Percentiles rank a stretch among this genome's conserved stretches.
phyloP scores from a whole-genome alignment of 2,329 filamentous ascomycete species.

The Scopulariopsis brevicaulis region DNA sequence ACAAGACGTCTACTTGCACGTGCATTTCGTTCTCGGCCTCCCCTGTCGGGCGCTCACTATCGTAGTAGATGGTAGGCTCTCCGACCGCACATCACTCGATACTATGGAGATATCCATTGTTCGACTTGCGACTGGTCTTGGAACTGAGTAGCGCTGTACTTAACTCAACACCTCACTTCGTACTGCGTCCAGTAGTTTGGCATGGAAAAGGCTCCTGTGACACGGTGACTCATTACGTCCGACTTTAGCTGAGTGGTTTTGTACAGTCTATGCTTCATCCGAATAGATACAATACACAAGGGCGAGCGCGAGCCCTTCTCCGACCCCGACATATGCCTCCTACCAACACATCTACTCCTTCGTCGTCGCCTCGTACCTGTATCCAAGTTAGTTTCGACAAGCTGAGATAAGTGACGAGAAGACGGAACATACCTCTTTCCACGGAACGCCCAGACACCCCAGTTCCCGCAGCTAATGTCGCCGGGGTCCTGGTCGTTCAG shows the following conservation, averaged over 20 bases:
- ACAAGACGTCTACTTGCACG: too few relatives aligned
- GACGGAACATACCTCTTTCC: slow-evolving; percentile 68
- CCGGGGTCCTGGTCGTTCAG: slow-evolving; percentile 91
- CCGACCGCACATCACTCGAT: too few relatives aligned
- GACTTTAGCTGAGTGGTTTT: slow-evolving; percentile 3
- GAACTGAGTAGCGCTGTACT: too few relatives aligned
- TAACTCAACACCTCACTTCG: too few relatives aligned
- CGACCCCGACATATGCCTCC: not conserved
- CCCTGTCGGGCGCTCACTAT: too few relatives aligned
- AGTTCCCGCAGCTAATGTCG: slow-evolving; percentile 91
- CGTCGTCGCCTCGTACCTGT: slow-evolving; percentile 51
- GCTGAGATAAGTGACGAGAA: not conserved
- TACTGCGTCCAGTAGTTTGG: too few relatives aligned
- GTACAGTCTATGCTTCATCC: slow-evolving; percentile 8
- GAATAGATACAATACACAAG: slow-evolving; percentile 7
- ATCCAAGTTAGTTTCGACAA: slow-evolving; percentile 18
- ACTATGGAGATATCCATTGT: too few relatives aligned
- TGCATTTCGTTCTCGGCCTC: too few relatives aligned
- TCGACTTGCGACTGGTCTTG: too few relatives aligned
- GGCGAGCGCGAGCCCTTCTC: not conserved
- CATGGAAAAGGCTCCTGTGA: not conserved
- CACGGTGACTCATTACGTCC: not conserved
- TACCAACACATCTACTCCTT: slow-evolving; percentile 24
- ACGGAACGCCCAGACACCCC: slow-evolving; percentile 93
- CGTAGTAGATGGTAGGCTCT: too few relatives aligned